Base-by-base conservation (phyloP, 176 grass and related monocot species). In the Areca catechu region DNA sequence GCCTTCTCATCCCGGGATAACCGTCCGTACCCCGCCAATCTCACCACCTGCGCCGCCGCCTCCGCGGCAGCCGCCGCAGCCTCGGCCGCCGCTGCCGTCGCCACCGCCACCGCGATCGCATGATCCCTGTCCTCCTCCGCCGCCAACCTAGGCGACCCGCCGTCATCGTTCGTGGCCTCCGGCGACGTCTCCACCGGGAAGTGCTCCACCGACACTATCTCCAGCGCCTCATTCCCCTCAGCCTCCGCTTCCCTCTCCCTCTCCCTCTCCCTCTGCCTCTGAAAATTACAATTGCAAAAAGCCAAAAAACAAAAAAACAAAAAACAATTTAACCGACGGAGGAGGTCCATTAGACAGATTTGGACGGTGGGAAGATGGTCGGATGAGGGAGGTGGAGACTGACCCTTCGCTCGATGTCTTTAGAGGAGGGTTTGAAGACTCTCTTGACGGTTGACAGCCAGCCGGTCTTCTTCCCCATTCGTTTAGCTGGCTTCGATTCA, bases 381-480 rank as follows among this genome's bases (percentile, higher is more conserved):
- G 34, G 34, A 43, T 2, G 52, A 12, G 24, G 17, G n/a, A 0
- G 16, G 12, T 2, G 53, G 12, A 23, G 23, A 54, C 49, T 50
- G 7, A 74, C 77, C 18, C 16, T 48, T 73, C 55, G 65, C 4
- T 50, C 15, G 19, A 62, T 20, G 47, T 77, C 69, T 51, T 80
- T 86, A 29, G 77, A 71, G 6, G 71, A 43, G n/a, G 77, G 57
- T 67, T 68, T 79, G 83, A 93, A 86, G 67, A 80, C 76, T 69
- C 83, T 93, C 66, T 58, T 80, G 24, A 87, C 73, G 23, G 79
- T 79, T 62, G 80, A 75, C 5, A 93, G 27, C 88, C 88, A 93
- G 9, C 79, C 70, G 4, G 62, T 60, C 77, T 87, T 93, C 88
- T 80, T 93, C 23, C 83, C 88, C 88, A 93, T 93, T 50, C 50